Evolutionary conservation across 768 basidiomycete species (phyloP), one percentile per base, ranked within the genome.

Genomic region (Tulasnella sp.): DNA sequence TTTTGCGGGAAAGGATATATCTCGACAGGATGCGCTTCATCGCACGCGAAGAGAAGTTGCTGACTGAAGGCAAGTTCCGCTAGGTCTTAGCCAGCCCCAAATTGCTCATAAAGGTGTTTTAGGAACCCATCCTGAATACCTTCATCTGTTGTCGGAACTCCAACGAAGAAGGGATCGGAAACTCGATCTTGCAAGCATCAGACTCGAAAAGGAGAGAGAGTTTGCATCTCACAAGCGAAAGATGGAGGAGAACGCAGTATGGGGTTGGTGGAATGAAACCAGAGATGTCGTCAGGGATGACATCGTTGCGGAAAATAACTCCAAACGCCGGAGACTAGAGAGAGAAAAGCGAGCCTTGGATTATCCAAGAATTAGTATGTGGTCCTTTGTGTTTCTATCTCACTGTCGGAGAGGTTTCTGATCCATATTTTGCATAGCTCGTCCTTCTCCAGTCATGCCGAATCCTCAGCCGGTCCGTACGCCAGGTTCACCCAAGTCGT

Each of bases 21-120:
- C 84, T 98, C 22, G 96, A 98, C 81, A 91, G 95, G 79, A 94
- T 98, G 93, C 91, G 94, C 44, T 88, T 87, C 4, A 82, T 96
- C 8, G 90, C 91, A 39, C 90, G 89, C 87, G 96, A 98, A 79
- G 94, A 98, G 77, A 81, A 86, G 16, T 82, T 95, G 76, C 84
- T 98, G 29, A 83, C 86, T 35, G 86, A 89, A 52, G 91, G 95
- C 94, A 75, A 76, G 88, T 68, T 29, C 4, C 9, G 26, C 12
- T 19, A 63, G 8, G 26, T 32, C 36, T 29, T 32, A 19, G 5
- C 59, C 40, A 71, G 72, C 66, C 62, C 44, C 52, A 41, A 68
- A 65, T 67, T 26, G 11, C 29, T 39, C 19, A 42, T 32, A 34
- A 32, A 63, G 16, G 39, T 12, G 68, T 29, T 62, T 52, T 74